Conservation (phyloP, 139 green algal species). For the Zygnema circumcarinatum region DNA sequence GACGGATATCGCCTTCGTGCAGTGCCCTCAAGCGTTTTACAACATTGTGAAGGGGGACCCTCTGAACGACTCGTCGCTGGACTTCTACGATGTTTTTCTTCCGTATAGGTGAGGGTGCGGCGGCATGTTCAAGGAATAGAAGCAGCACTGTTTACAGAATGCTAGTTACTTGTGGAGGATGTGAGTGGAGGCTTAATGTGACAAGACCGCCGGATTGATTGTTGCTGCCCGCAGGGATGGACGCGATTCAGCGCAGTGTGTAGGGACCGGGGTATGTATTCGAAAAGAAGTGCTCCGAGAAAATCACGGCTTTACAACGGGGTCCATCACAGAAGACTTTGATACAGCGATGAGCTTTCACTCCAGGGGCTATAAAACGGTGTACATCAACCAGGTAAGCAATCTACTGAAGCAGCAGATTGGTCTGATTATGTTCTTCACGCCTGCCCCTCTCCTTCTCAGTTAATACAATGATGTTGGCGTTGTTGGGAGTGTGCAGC, state of each 20-base stretch:
- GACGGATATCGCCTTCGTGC: slow-evolving; percentile 48
- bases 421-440: too few species aligned
- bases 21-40: slow-evolving; percentile 57
- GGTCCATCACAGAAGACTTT: slow-evolving; percentile 55
- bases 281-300: slow-evolving; percentile 25
- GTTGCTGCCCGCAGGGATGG: too few species aligned
- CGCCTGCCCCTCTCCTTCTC: too few species aligned
- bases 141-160: neutral
- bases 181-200: too few species aligned
- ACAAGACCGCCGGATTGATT: too few species aligned
- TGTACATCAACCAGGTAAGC: slow-evolving; percentile 41
- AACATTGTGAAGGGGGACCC: slow-evolving; percentile 54
- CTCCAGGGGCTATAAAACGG: slow-evolving; percentile 27
- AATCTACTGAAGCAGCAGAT: too few species aligned
- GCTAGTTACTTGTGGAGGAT: too few species aligned
- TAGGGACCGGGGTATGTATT: slow-evolving; percentile 45
- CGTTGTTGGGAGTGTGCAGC: too few species aligned
- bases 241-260: slow-evolving; percentile 41
- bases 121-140: too few species aligned
- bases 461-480: too few species aligned
- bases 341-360: slow-evolving; percentile 54
- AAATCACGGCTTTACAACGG: slow-evolving; percentile 42
- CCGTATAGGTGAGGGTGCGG: slow-evolving; percentile 37
- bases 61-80: slow-evolving; percentile 44
- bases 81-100: slow-evolving; percentile 57